phyloP scores from a whole-genome alignment of 306 rosid genomes.

The Vicia villosa region DNA sequence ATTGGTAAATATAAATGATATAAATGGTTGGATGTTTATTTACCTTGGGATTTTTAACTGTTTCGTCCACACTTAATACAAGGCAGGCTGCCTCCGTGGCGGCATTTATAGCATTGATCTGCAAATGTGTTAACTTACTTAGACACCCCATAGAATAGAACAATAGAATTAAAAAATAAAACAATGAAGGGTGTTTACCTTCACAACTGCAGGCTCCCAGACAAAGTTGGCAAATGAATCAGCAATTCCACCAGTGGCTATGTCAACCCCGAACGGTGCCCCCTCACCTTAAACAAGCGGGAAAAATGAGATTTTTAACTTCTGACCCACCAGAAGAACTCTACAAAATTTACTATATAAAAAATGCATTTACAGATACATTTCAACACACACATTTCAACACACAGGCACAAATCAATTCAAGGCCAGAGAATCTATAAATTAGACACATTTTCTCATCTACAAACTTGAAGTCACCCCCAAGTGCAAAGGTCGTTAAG shows the following conservation, averaged over 20 bases:
- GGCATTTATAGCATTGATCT: constrained; percentile 97
- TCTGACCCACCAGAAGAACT: constrained; percentile 8
- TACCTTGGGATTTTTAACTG: constrained; percentile 96
- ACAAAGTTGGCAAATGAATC: constrained; percentile 93
- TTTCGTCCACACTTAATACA: constrained; percentile 91
- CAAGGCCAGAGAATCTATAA: neutral
- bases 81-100: constrained; percentile 99
- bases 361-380: neutral
- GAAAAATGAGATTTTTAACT: neutral
- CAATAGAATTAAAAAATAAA: constrained; percentile 11
- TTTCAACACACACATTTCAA: neutral
- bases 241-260: constrained; percentile 90
- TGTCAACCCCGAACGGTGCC: constrained; percentile 90
- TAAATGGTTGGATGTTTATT: neutral
- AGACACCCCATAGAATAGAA: constrained; percentile 35
- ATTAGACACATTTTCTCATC: neutral
- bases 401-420: neutral
- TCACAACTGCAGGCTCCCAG: constrained; percentile 99
- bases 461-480: neutral
- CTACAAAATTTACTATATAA: neutral
- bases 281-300: constrained; percentile 68
- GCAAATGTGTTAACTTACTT: constrained; percentile 37
- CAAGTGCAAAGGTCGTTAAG: neutral
- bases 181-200: constrained; percentile 47
- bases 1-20: constrained; percentile 9